A percentile compares a stretch with the other conserved stretches of the same genome.
phyloP scores from a whole-genome alignment of 1,284 basidiomycete species.

The Rugosomyces carneus region DNA sequence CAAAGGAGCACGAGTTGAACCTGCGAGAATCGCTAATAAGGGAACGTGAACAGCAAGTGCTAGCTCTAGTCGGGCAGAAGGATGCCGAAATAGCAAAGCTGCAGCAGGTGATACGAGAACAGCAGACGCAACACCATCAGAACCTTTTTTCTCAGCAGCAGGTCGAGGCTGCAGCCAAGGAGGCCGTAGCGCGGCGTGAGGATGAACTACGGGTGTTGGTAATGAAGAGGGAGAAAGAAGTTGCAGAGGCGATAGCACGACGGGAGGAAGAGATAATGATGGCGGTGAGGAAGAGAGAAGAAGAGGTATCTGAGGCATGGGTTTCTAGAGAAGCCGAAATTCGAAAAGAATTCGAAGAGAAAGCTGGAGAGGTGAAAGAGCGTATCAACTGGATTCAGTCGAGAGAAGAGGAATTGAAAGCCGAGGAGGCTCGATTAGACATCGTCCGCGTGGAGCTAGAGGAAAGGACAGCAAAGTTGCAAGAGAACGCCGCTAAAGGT shows the following conservation, averaged over 20 bases:
- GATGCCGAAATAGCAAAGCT: constrained; percentile 53
- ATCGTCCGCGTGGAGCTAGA: constrained; percentile 41
- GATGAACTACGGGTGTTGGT: constrained; percentile 61
- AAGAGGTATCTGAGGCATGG: constrained; percentile 65
- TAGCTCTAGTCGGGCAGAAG: constrained; percentile 43
- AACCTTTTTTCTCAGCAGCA: constrained; percentile 32
- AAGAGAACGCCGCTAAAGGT: constrained; percentile 35
- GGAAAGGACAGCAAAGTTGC: constrained; percentile 34
- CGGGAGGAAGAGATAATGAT: constrained; percentile 69
- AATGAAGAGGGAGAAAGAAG: constrained; percentile 62
- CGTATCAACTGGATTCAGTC: constrained; percentile 45
- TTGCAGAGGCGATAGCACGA: constrained; percentile 54
- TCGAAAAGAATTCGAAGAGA: constrained; percentile 39
- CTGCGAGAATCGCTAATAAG: constrained; percentile 49
- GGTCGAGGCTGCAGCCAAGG: constrained; percentile 49
- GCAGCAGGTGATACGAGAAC: constrained; percentile 35
- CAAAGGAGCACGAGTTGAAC: constrained; percentile 64
- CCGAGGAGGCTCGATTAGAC: constrained; percentile 46
- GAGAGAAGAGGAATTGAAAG: constrained; percentile 46
- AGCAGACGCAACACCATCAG: constrained; percentile 19
- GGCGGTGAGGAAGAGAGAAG: constrained; percentile 62
- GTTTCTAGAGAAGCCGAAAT: constrained; percentile 50
- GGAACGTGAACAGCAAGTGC: constrained; percentile 50
- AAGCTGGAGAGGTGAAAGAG: constrained; percentile 46
- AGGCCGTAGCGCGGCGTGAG: constrained; percentile 58